Conservation (phyloP, 169 alveolate genomes). For the Plasmodium ovale region DNA sequence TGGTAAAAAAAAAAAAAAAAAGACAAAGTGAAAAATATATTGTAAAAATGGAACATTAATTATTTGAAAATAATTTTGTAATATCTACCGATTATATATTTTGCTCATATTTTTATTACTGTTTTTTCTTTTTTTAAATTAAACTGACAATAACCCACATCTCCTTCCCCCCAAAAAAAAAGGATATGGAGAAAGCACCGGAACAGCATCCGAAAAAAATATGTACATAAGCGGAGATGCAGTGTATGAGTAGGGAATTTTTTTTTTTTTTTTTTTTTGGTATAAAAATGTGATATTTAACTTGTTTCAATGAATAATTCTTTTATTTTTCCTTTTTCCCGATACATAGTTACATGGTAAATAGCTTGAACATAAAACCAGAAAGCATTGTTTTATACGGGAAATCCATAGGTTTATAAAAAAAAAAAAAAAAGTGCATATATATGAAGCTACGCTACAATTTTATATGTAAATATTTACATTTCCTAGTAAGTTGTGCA, state of each 20-base stretch:
- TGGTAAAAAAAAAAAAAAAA: constrained; percentile 46
- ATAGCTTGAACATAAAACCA: constrained; percentile 46
- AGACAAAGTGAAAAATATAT: not conserved
- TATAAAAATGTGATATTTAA: not conserved
- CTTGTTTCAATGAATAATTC: not conserved
- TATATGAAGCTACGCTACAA: not conserved
- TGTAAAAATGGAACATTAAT: not conserved
- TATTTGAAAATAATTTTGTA: not conserved
- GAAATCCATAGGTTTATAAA: constrained; percentile 66
- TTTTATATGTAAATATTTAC: not conserved
- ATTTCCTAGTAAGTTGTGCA: not conserved
- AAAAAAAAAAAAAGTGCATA: constrained; percentile 2
- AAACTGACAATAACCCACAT: too few relatives aligned
- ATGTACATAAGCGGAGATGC: constrained; percentile 71
- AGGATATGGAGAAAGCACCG: constrained; percentile 77
- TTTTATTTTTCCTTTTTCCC: not conserved
- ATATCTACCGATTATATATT: too few relatives aligned
- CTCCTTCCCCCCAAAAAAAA: constrained; percentile 18
- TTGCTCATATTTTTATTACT: not conserved
- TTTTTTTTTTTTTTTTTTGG: constrained; percentile 9
- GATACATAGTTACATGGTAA: constrained; percentile 59
- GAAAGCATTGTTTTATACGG: constrained; percentile 60
- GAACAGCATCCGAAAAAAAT: constrained; percentile 49
- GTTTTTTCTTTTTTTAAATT: constrained; percentile 30
- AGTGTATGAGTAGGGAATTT: constrained; percentile 50